Evolutionary conservation across 1,284 basidiomycete species (phyloP), one percentile per base, ranked within the genome.

Genomic region (Ceratobasidium sp.): DNA sequence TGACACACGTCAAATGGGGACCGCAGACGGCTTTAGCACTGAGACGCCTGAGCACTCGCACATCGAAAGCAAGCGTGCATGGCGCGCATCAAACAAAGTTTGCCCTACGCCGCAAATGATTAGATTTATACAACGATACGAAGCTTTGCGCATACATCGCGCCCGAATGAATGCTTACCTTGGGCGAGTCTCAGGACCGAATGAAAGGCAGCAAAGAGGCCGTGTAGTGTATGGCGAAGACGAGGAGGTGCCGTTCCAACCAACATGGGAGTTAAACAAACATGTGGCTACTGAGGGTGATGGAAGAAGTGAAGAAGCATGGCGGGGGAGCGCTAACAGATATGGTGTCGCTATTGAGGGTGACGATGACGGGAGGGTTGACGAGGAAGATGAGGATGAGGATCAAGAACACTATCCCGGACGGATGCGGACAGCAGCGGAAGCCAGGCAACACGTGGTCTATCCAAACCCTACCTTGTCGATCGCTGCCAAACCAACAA

Each of bases 11-110:
- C 45, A 59, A 34, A 60, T 73, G 32, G 74, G 74, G 0, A 73
- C 67, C n/a, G 36, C 72, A 2, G 59, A 71, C 30, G 64, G 58
- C 16, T 75, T 58, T 34, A 71, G 64, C 26, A 75, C 67, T 3
- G 72, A 75, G 32, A 26, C 52, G 2, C 73, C 71, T 18, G 74
- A 75, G 36, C 65, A 59, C 18, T 30, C 59, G 26, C 74, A 75
- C 52, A 75, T 73, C 21, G 50, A 71, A 23, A 62, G 60, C 45
- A 75, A 75, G 36, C 41, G 52, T 9, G 48, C 74, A 12, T 73
- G 70, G 57, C 21, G 74, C 0, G 74, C 72, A 32, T 71, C 67
- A n/a, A 75, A 73, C 50, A 62, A 71, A 32, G 53, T 58, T 8
- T 28, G 70, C 0, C 43, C 57, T 23, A 23, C 50, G 6, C 50